These are phyloP conservation scores for Hemileia vastatrix DNA, from an alignment of 1,284 basidiomycete genomes.

Conservation along the genomic window DNA sequence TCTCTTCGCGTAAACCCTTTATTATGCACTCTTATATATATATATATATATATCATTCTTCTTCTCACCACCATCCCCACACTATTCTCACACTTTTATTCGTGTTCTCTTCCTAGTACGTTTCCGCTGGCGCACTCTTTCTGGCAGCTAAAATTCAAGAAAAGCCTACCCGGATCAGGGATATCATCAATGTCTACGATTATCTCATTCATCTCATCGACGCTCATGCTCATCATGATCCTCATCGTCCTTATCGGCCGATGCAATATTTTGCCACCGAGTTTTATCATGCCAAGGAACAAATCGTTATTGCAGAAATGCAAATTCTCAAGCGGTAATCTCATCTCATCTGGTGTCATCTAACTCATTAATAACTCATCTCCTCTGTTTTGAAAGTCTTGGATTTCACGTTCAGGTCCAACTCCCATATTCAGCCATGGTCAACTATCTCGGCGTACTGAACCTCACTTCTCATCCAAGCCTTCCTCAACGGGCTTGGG, in stretches of 20 bases:
- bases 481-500: conserved; percentile 43
- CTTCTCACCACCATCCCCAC: conserved; percentile 8
- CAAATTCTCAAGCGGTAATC: conserved; percentile 78
- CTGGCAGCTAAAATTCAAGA: conserved; percentile 94
- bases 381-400: conserved; percentile 26
- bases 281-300: conserved; percentile 80
- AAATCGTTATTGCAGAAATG: conserved; percentile 89
- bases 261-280: conserved; percentile 74
- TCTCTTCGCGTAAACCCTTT: conserved; percentile 62
- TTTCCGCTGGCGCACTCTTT: conserved; percentile 84
- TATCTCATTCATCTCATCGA: conserved; percentile 50
- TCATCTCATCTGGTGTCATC: conserved; percentile 59
- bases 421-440: conserved; percentile 82
- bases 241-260: conserved; percentile 52
- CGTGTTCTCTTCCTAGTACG: conserved; percentile 54
- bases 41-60: conserved; percentile 9
- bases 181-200: conserved; percentile 90
- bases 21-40: conserved; percentile 8
- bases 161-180: conserved; percentile 77
- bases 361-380: background rate
- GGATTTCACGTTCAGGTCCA: conserved; percentile 54
- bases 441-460: conserved; percentile 87
- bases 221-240: background rate
- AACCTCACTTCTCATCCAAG: conserved; percentile 51
- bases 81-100: background rate